These are phyloP conservation scores for Claviceps sp. DNA, from an alignment of 2,329 filamentous ascomycete species.

Conservation along the genomic window DNA sequence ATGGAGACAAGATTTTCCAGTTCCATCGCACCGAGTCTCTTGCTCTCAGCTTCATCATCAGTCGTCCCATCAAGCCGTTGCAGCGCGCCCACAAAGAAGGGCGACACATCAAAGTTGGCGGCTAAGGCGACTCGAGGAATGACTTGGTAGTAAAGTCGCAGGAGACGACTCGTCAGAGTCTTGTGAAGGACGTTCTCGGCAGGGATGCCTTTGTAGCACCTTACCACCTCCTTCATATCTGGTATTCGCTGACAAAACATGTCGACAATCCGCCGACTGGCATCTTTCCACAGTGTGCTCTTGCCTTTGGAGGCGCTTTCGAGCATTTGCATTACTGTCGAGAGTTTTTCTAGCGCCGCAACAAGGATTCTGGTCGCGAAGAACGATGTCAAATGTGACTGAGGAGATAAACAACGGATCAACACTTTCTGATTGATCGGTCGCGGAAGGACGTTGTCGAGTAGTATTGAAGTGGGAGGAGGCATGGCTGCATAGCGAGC, in stretches of 20 bases:
- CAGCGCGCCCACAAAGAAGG: conserved; percentile 57
- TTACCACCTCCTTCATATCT: conserved; percentile 66
- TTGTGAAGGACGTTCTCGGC: conserved; percentile 60
- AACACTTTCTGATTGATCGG: conserved; percentile 71
- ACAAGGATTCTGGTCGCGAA: conserved; percentile 73
- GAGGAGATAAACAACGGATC: conserved; percentile 64
- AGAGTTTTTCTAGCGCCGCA: conserved; percentile 66
- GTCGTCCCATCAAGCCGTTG: conserved; percentile 43
- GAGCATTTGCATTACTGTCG: conserved; percentile 48
- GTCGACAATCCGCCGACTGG: conserved; percentile 51
- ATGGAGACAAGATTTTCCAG: conserved; percentile 71
- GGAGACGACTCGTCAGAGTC: conserved; percentile 63
- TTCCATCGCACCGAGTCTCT: conserved; percentile 53
- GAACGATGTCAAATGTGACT: conserved; percentile 67
- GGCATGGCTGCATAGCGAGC: conserved; percentile 50
- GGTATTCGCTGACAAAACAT: conserved; percentile 71
- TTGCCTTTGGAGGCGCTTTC: conserved; percentile 26
- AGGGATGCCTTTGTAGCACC: conserved; percentile 55
- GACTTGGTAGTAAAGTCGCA: conserved; percentile 75
- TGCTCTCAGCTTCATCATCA: conserved; percentile 33
- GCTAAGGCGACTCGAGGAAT: conserved; percentile 67
- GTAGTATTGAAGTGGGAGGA: conserved; percentile 62
- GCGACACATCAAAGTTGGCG: conserved; percentile 79
- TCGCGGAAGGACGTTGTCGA: conserved; percentile 77
- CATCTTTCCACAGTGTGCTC: conserved; percentile 51